Percentiles rank a stretch among this genome's conserved stretches.
These are phyloP conservation scores for Xylariaceae sp. DNA, from an alignment of 2,329 filamentous ascomycete species.

Conservation along the genomic window DNA sequence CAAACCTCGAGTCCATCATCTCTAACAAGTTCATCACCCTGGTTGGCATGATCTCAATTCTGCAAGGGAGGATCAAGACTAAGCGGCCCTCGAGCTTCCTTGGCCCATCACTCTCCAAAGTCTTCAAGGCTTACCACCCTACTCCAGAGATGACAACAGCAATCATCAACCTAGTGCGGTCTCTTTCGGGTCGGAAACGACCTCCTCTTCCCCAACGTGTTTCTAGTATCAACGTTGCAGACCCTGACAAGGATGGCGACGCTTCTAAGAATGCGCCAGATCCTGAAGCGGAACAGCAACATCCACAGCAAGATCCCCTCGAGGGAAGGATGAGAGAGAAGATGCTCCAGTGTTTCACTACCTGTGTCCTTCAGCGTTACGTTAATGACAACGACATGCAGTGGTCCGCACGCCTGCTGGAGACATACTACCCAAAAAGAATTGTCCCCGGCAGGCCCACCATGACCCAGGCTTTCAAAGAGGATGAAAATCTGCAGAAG, in stretches of 20 bases:
- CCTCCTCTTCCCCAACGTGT: slow-evolving; percentile 60
- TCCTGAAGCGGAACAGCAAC: slow-evolving; percentile 56
- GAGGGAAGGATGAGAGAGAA: slow-evolving; percentile 62
- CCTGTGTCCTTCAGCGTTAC: slow-evolving; percentile 72
- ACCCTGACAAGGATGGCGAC: slow-evolving; percentile 53
- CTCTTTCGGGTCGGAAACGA: slow-evolving; percentile 63
- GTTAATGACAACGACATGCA: slow-evolving; percentile 59
- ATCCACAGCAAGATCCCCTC: slow-evolving; percentile 49
- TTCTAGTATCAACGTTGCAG: slow-evolving; percentile 56
- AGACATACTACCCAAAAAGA: slow-evolving; percentile 64
- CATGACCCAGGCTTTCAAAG: slow-evolving; percentile 61
- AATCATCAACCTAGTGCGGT: slow-evolving; percentile 68
- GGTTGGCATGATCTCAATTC: slow-evolving; percentile 67
- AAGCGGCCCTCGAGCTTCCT: slow-evolving; percentile 77
- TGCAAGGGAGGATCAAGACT: slow-evolving; percentile 73
- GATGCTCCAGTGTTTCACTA: slow-evolving; percentile 74
- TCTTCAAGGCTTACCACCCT: slow-evolving; percentile 63
- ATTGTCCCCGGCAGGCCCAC: slow-evolving; percentile 61
- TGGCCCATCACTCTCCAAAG: slow-evolving; percentile 70
- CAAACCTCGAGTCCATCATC: slow-evolving; percentile 29
- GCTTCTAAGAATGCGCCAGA: slow-evolving; percentile 58
- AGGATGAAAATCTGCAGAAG: slow-evolving; percentile 59
- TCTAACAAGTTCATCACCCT: slow-evolving; percentile 62
- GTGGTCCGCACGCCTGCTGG: slow-evolving; percentile 64
- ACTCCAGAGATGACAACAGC: slow-evolving; percentile 67